A percentile compares a stretch with the other conserved stretches of the same genome.
These are phyloP conservation scores for Phytopythium cucurbitacearum DNA, from an alignment of 352 stramenopile genomes.

Conservation along the genomic window DNA sequence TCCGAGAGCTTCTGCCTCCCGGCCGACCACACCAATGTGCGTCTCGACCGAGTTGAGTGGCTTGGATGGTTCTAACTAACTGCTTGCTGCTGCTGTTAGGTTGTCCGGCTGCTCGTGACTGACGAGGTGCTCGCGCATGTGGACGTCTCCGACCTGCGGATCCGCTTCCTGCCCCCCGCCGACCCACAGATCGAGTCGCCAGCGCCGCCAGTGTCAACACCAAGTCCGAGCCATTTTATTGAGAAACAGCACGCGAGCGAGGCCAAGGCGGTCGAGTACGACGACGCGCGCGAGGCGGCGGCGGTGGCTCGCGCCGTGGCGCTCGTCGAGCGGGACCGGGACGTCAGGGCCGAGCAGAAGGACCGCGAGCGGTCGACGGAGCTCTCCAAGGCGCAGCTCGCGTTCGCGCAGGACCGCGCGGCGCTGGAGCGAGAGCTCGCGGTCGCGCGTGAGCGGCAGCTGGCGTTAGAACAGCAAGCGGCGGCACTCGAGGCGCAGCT, in stretches of 20 bases:
- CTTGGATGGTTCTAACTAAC: not conserved
- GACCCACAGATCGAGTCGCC: no score
- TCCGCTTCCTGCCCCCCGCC: constrained; percentile 30
- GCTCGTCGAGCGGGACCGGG: constrained; percentile 13
- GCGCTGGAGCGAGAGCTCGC: constrained; percentile 23
- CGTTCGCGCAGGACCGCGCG: constrained; percentile 19
- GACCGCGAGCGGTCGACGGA: constrained; percentile 22
- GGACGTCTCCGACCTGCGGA: constrained; percentile 29
- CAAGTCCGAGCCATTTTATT: no score
- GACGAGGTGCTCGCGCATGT: constrained; percentile 44
- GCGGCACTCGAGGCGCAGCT: constrained; percentile 29
- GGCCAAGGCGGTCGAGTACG: constrained; percentile 2
- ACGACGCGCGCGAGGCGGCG: constrained; percentile 2
- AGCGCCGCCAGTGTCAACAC: not conserved
- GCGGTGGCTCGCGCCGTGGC: not conserved
- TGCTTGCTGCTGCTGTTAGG: constrained; percentile 10
- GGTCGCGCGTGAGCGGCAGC: constrained; percentile 20
- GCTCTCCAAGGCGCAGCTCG: constrained; percentile 11
- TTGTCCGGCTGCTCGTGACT: constrained; percentile 50
- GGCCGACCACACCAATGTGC: constrained; percentile 51
- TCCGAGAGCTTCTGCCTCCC: constrained; percentile 52
- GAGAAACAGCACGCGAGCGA: not conserved
- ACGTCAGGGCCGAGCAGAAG: constrained; percentile 20
- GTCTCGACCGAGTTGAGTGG: constrained; percentile 1
- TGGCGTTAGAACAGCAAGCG: constrained; percentile 21